Percentiles rank a stretch among this genome's conserved stretches.
phyloP scores from a whole-genome alignment of 1,284 basidiomycete species.

The Peniophora sp. region DNA sequence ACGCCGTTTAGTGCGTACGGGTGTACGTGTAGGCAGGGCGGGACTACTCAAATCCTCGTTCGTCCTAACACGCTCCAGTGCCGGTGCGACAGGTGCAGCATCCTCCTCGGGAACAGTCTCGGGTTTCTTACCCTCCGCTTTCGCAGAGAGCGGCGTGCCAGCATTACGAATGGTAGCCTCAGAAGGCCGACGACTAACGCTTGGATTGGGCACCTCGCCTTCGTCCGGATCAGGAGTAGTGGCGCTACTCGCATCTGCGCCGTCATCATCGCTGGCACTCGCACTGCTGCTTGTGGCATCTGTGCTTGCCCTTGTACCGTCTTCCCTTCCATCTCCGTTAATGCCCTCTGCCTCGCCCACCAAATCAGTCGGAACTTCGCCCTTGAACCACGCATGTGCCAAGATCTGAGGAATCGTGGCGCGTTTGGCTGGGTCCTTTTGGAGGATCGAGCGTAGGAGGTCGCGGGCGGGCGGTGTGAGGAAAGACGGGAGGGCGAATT shows the following conservation, averaged over 20 bases:
- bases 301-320: too few species aligned
- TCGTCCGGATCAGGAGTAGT: too few species aligned
- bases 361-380: too few species aligned
- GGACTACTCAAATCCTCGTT: slow-evolving; percentile 24
- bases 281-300: too few species aligned
- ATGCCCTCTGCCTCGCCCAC: too few species aligned
- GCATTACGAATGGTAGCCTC: slow-evolving; percentile 37
- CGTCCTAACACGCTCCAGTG: too few species aligned
- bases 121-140: slow-evolving; percentile 19
- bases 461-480: slow-evolving; percentile 81
- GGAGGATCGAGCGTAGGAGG: slow-evolving; percentile 75
- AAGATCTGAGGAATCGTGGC: slow-evolving; percentile 82
- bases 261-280: too few species aligned
- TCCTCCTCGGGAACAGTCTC: slow-evolving; percentile 44
- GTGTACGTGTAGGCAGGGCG: slow-evolving; percentile 69
- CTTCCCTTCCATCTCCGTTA: too few species aligned
- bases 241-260: too few species aligned
- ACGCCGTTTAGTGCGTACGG: slow-evolving; percentile 88
- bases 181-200: slow-evolving; percentile 40
- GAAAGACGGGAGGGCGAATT: slow-evolving; percentile 91
- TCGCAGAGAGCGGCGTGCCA: slow-evolving; percentile 5
- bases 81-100: slow-evolving; percentile 11
- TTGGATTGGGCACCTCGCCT: too few species aligned
- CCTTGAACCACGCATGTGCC: slow-evolving; percentile 90
- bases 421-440: slow-evolving; percentile 71